phyloP scores from a whole-genome alignment of 257 asterid genomes.

The Scutellaria minor region DNA sequence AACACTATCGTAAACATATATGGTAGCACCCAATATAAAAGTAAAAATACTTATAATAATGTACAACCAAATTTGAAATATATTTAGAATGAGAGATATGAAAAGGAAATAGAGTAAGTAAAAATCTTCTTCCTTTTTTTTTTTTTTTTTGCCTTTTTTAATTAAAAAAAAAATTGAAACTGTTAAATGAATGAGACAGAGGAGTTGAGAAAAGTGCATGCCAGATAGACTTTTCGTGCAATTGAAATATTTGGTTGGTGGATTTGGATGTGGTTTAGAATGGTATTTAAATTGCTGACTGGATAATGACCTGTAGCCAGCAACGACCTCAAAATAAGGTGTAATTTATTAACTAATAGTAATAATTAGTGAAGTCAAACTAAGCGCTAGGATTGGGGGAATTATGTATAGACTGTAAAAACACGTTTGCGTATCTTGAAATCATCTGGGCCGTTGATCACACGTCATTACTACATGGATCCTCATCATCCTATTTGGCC shows the following conservation, averaged over 20 bases:
- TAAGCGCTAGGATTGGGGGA: conserved; percentile 18
- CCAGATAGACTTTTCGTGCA: too few relatives aligned
- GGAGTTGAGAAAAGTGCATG: too few relatives aligned
- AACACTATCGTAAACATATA: too few relatives aligned
- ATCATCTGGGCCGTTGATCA: conserved; percentile 26
- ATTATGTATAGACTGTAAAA: neutral
- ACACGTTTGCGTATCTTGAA: neutral
- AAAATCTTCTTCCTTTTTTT: too few relatives aligned
- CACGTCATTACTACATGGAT: conserved; percentile 37
- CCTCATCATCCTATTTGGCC: conserved; percentile 24
- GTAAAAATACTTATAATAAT: too few relatives aligned
- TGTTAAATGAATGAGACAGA: too few relatives aligned
- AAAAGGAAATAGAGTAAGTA: too few relatives aligned
- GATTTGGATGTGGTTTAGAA: neutral
- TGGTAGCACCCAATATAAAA: too few relatives aligned
- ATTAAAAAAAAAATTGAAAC: too few relatives aligned
- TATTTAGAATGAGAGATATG: too few relatives aligned
- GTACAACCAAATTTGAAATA: too few relatives aligned
- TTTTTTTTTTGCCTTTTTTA: too few relatives aligned
- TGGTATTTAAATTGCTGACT: conserved; percentile 29
- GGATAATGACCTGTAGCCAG: conserved; percentile 26
- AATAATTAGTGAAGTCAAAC: conserved; percentile 19
- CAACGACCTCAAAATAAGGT: conserved; percentile 1
- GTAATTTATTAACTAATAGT: neutral
- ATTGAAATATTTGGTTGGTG: neutral